A percentile compares a stretch with the other conserved stretches of the same genome.
phyloP scores from a whole-genome alignment of 495 filamentous ascomycete genomes.

The Tricharina praecox region DNA sequence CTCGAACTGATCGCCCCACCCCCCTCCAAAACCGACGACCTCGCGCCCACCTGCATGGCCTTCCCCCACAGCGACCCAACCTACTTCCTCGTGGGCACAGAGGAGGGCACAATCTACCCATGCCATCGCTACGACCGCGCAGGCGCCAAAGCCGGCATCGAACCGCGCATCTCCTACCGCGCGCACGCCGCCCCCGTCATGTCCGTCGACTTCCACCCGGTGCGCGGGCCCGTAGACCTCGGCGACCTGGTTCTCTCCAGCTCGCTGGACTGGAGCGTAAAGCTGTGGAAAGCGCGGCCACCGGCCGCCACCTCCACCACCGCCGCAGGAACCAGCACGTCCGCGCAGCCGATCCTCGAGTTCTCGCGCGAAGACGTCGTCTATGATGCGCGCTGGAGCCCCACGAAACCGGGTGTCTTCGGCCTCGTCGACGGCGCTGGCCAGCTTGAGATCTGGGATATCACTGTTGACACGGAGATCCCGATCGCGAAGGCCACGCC shows the following conservation, averaged over 20 bases:
- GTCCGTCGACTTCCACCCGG: constrained; percentile 88
- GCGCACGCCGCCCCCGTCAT: constrained; percentile 89
- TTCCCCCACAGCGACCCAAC: constrained; percentile 93
- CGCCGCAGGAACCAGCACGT: constrained; percentile 32
- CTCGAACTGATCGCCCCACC: constrained; percentile 72
- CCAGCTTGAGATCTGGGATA: constrained; percentile 88
- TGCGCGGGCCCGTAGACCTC: constrained; percentile 79
- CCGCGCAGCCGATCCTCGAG: constrained; percentile 60
- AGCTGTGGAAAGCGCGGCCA: constrained; percentile 83
- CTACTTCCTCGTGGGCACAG: constrained; percentile 90
- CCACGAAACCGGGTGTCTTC: constrained; percentile 80
- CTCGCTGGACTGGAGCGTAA: constrained; percentile 88
- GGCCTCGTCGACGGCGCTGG: constrained; percentile 83
- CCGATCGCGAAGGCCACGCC: constrained; percentile 63
- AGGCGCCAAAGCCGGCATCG: constrained; percentile 87
- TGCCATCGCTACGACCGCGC: constrained; percentile 95
- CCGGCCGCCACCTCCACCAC: constrained; percentile 45
- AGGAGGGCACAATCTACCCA: constrained; percentile 88
- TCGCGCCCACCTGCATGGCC: constrained; percentile 89
- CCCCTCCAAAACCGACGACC: constrained; percentile 79
- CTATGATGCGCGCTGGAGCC: constrained; percentile 90
- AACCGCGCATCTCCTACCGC: constrained; percentile 64
- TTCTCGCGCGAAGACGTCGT: constrained; percentile 87
- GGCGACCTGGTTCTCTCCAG: constrained; percentile 79
- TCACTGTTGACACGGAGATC: constrained; percentile 81